A percentile compares a stretch with the other conserved stretches of the same genome.
phyloP scores from a whole-genome alignment of 257 asterid genomes.

The Paraleonurus japonicus region DNA sequence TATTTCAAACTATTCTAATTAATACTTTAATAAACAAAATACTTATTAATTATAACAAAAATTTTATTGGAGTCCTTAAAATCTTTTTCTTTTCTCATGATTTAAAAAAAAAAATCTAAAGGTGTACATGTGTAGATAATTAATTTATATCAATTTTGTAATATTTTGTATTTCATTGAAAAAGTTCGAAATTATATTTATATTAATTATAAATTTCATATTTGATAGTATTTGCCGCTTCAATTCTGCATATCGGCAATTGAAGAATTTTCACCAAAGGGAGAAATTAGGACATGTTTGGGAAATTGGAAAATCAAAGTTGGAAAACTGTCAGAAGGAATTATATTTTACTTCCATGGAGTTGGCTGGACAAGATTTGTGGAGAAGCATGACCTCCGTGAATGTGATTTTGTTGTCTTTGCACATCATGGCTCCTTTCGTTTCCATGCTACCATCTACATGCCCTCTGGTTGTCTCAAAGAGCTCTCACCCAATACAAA shows the following conservation, averaged over 20 bases:
- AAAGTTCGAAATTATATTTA: too few relatives aligned
- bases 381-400: neutral
- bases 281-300: neutral
- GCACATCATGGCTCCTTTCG: neutral
- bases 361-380: neutral
- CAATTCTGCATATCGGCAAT: neutral
- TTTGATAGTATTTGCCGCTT: neutral
- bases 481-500: neutral
- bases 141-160: too few relatives aligned
- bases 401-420: neutral
- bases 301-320: neutral
- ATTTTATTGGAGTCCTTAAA: too few relatives aligned
- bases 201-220: too few relatives aligned
- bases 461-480: neutral
- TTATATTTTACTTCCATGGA: neutral
- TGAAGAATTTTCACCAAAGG: neutral
- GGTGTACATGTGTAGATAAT: too few relatives aligned
- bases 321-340: neutral
- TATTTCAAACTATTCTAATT: too few relatives aligned
- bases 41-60: too few relatives aligned
- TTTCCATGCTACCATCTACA: neutral
- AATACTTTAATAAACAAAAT: too few relatives aligned
- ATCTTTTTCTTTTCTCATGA: too few relatives aligned
- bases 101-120: too few relatives aligned
- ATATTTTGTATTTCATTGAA: too few relatives aligned